phyloP scores from a whole-genome alignment of 257 asterid genomes.

The Salvia rosmarinus region DNA sequence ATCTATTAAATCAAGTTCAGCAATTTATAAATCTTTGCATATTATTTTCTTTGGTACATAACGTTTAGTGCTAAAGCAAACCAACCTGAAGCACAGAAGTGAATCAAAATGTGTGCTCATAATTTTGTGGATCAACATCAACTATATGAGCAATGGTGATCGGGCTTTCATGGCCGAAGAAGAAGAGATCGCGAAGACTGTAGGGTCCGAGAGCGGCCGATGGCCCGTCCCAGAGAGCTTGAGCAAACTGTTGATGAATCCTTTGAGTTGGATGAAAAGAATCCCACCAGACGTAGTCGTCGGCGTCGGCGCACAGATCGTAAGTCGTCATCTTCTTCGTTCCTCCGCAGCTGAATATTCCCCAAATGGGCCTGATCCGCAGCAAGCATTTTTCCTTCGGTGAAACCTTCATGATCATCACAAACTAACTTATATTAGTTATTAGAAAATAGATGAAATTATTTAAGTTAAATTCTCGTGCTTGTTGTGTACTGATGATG shows the following conservation, averaged over 20 bases:
- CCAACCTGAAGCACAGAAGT: background rate
- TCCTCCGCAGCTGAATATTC: slow-evolving; percentile 56
- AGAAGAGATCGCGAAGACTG: slow-evolving; percentile 38
- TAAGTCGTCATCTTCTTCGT: slow-evolving; percentile 43
- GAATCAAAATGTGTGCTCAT: background rate
- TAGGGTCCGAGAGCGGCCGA: slow-evolving; percentile 21
- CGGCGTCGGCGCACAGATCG: slow-evolving; percentile 44
- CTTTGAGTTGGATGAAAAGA: slow-evolving; percentile 55
- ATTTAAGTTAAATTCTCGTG: too few species aligned
- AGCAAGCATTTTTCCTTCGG: slow-evolving; percentile 56
- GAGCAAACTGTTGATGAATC: slow-evolving; percentile 47
- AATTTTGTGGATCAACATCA: slow-evolving; percentile 5
- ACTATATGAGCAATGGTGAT: slow-evolving; percentile 24
- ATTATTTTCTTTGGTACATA: background rate
- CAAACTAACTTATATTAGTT: too few species aligned
- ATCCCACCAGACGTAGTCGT: slow-evolving; percentile 55
- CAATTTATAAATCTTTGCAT: too few species aligned
- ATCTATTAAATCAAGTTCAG: too few species aligned
- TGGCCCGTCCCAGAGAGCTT: slow-evolving; percentile 42
- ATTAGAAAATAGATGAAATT: too few species aligned
- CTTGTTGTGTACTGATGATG: too few species aligned
- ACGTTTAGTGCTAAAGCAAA: background rate
- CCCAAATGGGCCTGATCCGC: slow-evolving; percentile 59
- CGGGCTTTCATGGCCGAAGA: too few species aligned
- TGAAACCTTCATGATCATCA: slow-evolving; percentile 38